Evolutionary conservation across 1,284 basidiomycete species (phyloP).

Genomic region (Ustilago sp.): DNA sequence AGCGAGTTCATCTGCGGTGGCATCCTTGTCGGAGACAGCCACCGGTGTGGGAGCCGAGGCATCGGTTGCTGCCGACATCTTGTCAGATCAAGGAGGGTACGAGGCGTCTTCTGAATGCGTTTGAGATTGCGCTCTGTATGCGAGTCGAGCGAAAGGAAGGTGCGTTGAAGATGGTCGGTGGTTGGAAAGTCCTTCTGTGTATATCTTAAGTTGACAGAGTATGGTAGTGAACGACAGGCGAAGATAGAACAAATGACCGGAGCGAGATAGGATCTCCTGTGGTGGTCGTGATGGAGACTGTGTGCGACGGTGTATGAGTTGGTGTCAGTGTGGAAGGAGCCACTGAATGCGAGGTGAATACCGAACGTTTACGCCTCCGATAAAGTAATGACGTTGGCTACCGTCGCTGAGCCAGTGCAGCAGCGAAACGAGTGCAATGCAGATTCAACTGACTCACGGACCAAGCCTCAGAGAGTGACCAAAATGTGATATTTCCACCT

Average conservation of each 20-base stretch:
- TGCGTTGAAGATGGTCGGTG: background rate
- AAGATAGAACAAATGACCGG: background rate
- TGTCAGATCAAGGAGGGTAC: background rate
- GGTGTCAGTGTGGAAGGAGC: conserved; percentile 2
- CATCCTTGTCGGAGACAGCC: conserved; percentile 42
- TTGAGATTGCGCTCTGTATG: background rate
- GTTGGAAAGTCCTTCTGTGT: background rate
- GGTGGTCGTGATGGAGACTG: background rate
- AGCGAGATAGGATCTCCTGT: background rate
- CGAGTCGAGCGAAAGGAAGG: background rate
- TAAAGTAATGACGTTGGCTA: conserved; percentile 7
- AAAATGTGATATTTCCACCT: background rate
- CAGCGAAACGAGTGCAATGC: background rate
- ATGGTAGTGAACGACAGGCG: background rate
- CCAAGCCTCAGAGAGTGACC: background rate
- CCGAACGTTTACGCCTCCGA: conserved; percentile 1
- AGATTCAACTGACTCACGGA: background rate
- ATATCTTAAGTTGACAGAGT: background rate
- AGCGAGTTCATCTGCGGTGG: conserved; percentile 55
- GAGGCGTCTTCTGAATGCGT: background rate
- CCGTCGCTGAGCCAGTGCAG: conserved; percentile 1
- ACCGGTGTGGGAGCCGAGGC: conserved; percentile 18
- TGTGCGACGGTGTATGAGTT: background rate
- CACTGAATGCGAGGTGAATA: conserved; percentile 1
- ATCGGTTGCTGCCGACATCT: conserved; percentile 33